These are phyloP conservation scores for Paecilomyces sp. DNA, from an alignment of 2,329 filamentous ascomycete species.

Conservation along the genomic window DNA sequence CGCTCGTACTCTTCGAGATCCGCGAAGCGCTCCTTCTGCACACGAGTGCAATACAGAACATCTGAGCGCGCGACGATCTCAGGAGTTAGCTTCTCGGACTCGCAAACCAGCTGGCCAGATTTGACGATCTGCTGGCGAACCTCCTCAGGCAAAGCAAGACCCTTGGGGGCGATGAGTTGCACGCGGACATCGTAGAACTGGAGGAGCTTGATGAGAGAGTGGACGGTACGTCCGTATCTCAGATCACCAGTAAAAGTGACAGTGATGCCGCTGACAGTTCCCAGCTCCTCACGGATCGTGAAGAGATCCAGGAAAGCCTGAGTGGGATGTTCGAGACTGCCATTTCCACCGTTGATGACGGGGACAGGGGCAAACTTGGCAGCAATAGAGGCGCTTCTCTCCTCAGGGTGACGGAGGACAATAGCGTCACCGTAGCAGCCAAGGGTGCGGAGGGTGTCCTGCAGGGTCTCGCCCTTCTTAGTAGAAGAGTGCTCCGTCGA, in stretches of 20 bases:
- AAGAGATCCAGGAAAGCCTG: slow-evolving; percentile 97
- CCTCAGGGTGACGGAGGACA: slow-evolving; percentile 88
- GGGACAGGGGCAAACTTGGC: slow-evolving; percentile 84
- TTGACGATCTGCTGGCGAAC: slow-evolving; percentile 64
- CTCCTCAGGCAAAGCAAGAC: slow-evolving; percentile 66
- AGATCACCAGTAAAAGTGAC: slow-evolving; percentile 96
- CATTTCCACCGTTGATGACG: slow-evolving; percentile 95
- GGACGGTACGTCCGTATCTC: slow-evolving; percentile 85
- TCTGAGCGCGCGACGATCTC: slow-evolving; percentile 83
- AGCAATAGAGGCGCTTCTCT: slow-evolving; percentile 71
- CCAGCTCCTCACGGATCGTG: slow-evolving; percentile 95
- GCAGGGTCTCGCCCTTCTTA: slow-evolving; percentile 87
- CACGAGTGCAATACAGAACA: slow-evolving; percentile 92
- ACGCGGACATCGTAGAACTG: slow-evolving; percentile 92
- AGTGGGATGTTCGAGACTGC: slow-evolving; percentile 90
- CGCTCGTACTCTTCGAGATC: slow-evolving; percentile 71
- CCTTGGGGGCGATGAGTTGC: slow-evolving; percentile 80
- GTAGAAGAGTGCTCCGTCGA: slow-evolving; percentile 80
- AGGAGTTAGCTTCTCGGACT: slow-evolving; percentile 71
- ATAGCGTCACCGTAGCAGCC: slow-evolving; percentile 92
- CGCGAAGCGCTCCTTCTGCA: slow-evolving; percentile 95
- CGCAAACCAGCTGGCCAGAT: slow-evolving; percentile 69
- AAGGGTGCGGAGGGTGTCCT: slow-evolving; percentile 88
- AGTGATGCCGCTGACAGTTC: slow-evolving; percentile 88
- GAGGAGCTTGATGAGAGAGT: slow-evolving; percentile 89